These are phyloP conservation scores for Poteriospumella lacustris DNA, from an alignment of 108 stramenopile species.

Conservation along the genomic window DNA sequence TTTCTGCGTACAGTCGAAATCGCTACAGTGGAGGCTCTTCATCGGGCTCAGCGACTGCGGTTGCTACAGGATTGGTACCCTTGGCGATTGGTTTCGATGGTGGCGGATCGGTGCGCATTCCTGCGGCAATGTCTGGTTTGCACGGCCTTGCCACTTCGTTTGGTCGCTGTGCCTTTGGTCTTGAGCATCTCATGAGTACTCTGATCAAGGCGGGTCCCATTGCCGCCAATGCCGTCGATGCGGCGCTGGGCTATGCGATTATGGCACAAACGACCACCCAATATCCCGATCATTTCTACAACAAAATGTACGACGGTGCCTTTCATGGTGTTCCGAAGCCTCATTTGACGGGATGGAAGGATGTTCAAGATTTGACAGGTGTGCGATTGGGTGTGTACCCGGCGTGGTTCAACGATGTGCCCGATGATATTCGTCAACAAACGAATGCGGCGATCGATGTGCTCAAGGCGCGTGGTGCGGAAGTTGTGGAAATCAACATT, in stretches of 20 bases:
- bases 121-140: constrained; percentile 57
- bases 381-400: constrained; percentile 44
- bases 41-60: constrained; percentile 60
- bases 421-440: constrained; percentile 15
- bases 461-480: constrained; percentile 41
- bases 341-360: background rate
- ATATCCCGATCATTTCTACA: constrained; percentile 30
- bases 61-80: constrained; percentile 59
- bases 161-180: constrained; percentile 42
- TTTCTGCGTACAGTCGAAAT: constrained; percentile 47
- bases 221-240: constrained; percentile 41
- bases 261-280: constrained; percentile 34
- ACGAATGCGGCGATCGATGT: constrained; percentile 29
- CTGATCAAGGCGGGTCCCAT: constrained; percentile 51
- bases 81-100: constrained; percentile 63
- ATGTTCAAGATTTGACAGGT: constrained; percentile 21
- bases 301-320: constrained; percentile 37
- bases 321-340: constrained; percentile 1
- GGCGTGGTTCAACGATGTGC: constrained; percentile 48
- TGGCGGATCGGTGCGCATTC: constrained; percentile 64
- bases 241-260: constrained; percentile 43
- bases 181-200: background rate
- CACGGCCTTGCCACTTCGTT: constrained; percentile 56
- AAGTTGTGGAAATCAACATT: constrained; percentile 52
- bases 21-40: constrained; percentile 61